These are phyloP conservation scores for Monosporozyma unispora DNA, from an alignment of 805 yeast genomes.

Conservation along the genomic window DNA sequence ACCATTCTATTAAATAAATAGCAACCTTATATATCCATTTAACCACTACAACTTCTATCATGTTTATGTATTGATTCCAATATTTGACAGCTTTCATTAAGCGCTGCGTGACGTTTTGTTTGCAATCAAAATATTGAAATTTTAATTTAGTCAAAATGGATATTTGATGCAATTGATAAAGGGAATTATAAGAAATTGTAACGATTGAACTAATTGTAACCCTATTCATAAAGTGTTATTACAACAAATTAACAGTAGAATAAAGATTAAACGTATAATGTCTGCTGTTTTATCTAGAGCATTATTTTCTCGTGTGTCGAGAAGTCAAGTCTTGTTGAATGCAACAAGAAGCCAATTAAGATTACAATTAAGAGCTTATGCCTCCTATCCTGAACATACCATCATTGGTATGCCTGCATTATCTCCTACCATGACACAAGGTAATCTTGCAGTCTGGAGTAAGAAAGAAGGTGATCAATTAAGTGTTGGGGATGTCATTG, in stretches of 20 bases:
- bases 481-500: slow-evolving; percentile 86
- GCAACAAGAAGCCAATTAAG: slow-evolving; percentile 11
- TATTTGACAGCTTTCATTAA: no score
- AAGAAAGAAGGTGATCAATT: slow-evolving; percentile 84
- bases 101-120: neutral
- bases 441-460: slow-evolving; percentile 83
- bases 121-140: neutral
- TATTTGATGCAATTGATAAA: neutral
- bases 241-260: no score
- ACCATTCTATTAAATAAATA: neutral
- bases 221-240: no score
- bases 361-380: slow-evolving; percentile 27
- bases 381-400: slow-evolving; percentile 68
- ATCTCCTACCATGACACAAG: slow-evolving; percentile 99
- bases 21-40: no score
- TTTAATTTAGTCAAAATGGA: neutral
- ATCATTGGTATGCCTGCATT: slow-evolving; percentile 96
- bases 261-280: slow-evolving; percentile 7
- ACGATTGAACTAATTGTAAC: no score
- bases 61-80: no score
- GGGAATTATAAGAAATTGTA: neutral
- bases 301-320: slow-evolving; percentile 16
- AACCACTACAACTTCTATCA: no score
- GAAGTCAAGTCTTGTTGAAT: slow-evolving; percentile 10
- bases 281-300: slow-evolving; percentile 23